Evolutionary conservation across 768 basidiomycete genomes (phyloP).

Genomic region (Phaffia australis): DNA sequence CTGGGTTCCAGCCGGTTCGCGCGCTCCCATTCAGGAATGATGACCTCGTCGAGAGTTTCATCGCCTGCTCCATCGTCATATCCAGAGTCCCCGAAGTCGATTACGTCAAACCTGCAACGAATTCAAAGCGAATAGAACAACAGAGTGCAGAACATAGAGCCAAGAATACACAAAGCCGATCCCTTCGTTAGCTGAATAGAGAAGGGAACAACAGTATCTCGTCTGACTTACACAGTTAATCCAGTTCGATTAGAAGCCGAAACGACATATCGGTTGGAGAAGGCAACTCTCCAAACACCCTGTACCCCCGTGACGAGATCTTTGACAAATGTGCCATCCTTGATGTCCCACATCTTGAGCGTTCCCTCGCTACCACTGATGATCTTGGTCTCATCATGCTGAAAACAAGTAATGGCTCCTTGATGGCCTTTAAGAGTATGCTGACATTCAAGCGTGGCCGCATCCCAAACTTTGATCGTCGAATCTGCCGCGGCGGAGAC

Average conservation of each 20-base stretch:
- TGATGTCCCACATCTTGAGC: conserved; percentile 94
- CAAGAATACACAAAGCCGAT: background rate
- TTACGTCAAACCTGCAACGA: conserved; percentile 21
- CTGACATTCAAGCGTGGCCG: conserved; percentile 63
- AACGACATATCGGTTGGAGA: conserved; percentile 87
- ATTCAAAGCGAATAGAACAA: background rate
- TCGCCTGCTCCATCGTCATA: conserved; percentile 26
- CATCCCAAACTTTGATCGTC: conserved; percentile 89
- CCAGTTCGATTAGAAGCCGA: conserved; percentile 51
- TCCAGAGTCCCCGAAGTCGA: conserved; percentile 24
- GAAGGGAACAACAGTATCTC: background rate
- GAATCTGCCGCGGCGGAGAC: conserved; percentile 96
- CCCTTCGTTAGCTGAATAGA: background rate
- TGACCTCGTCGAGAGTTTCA: conserved; percentile 20
- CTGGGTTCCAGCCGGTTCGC: conserved; percentile 17
- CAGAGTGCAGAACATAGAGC: background rate
- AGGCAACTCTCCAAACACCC: conserved; percentile 96
- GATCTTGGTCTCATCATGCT: conserved; percentile 95
- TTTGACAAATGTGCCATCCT: conserved; percentile 70
- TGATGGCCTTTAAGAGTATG: conserved; percentile 81
- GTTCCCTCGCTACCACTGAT: conserved; percentile 90
- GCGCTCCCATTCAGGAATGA: conserved; percentile 24
- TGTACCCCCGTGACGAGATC: conserved; percentile 84
- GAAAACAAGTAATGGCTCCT: conserved; percentile 98
- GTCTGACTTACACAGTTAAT: conserved; percentile 32